Evolutionary conservation across 108 stramenopile species (phyloP), one percentile per base, ranked within the genome.

Genomic region (Fragilariopsis cylindrus): DNA sequence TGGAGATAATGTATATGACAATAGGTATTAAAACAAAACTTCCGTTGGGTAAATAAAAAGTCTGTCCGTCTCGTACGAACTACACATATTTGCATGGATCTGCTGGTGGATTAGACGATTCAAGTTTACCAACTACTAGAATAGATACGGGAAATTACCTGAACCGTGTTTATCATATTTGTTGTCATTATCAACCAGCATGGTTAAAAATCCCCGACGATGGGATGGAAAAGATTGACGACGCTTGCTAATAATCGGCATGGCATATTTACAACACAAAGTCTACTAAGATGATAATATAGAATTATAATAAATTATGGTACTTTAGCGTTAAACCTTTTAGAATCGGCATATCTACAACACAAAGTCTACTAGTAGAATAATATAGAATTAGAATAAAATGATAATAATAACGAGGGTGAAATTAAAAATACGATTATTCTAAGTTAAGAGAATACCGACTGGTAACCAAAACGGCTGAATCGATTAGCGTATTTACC

Each of bases 31-130:
- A 75, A 75, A n/a, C 18, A 48, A 39, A 44, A 75, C 57, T 63
- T 82, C 21, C 45, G 55, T 11, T 82, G 82, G 82, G 57, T 41
- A 12, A 55, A 19, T 43, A 46, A 48, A 8, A 7, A 47, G 44
- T 7, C 49, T 45, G 0, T 74, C 49, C 63, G 39, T 41, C 65
- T 80, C 19, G 57, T 57, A 4, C 82, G 82, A 44, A 76, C 75
- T 19, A 80, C 79, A 1, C 82, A 83, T n/a, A 55, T 79, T 58
- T 83, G 82, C 40, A 58, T 5, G 1, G 73, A 8, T 6, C 67
- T 21, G 82, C 82, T 2, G 79, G 79, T 39, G 65, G 75, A 9
- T 54, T 80, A 3, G 82, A 83, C 65, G 79, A 83, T 54, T 54
- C 58, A 13, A 42, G 63, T 8, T 57, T 76, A 47, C 82, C 82